Evolutionary conservation across 164 flowering plant species (phyloP), one percentile per base, ranked within the genome.

Genomic region (Vitis cinerea): DNA sequence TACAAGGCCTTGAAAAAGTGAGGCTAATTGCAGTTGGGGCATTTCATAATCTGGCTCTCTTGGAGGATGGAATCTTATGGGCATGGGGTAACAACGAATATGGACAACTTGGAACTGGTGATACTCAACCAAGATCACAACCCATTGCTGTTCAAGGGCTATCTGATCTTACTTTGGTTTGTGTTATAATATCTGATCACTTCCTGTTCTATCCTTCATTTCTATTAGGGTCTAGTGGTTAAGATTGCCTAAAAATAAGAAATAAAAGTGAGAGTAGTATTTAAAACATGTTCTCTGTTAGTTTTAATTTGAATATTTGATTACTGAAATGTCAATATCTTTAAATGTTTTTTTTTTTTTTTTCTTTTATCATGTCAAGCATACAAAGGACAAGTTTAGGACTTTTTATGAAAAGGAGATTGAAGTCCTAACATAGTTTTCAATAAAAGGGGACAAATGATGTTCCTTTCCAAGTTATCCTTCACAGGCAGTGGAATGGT

Each of bases 51-150:
- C 78, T 96, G 84, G 99, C 99, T 64, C 97, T 96, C 54, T 79
- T 84, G 37, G 93, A 92, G 71, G 89, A 92, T 74, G 97, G 98
- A 44, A 77, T 81, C 57, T 76, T 96, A 74, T 88, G 94, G 97
- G 97, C 97, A 47, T 96, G 99, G 99, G 99, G 99, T 4, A 96
- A 90, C 71, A 96, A 93, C 81, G 99, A 96, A 81, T 96, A 96
- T 70, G 99, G 99, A 70, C 99, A 96, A 70, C 97, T 96, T 69
- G 99, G 99, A 65, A 96, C 97, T 48, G 99, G 98, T 9, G 99
- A 96, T 79, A 96, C 99, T 61, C 99, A 96, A 72, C 98, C 98
- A 66, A 87, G 93, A 82, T 90, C 99, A 70, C 97, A 89, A 65
- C 99, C 99, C 61, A 75, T 96, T 82, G 84, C 86, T 70, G 97